These are phyloP conservation scores for Linum tenue DNA, from an alignment of 345 rosid genomes.

Conservation along the genomic window DNA sequence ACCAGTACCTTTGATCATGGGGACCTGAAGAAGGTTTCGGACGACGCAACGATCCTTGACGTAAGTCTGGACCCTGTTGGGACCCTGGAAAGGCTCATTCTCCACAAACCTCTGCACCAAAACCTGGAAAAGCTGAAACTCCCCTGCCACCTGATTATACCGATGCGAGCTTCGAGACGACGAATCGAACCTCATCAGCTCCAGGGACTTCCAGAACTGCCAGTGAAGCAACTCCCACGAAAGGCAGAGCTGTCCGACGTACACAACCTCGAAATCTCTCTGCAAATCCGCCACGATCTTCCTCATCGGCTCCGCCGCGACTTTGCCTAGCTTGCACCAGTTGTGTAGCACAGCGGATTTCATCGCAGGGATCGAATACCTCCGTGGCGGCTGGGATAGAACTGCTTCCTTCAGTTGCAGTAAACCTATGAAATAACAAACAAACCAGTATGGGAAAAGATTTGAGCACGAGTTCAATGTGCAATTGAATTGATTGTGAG, in stretches of 20 bases:
- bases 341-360: constrained; percentile 30
- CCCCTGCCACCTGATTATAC: constrained; percentile 17
- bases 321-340: constrained; percentile 31
- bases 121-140: constrained; percentile 20
- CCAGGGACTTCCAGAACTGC: constrained; percentile 18
- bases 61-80: constrained; percentile 14
- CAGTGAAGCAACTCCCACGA: constrained; percentile 24
- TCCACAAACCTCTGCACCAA: constrained; percentile 16
- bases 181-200: constrained; percentile 4
- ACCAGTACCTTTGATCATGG: constrained; percentile 11
- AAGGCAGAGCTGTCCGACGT: constrained; percentile 18
- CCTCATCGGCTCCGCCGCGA: constrained; percentile 23
- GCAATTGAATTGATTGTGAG: no score
- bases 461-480: no score
- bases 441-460: no score
- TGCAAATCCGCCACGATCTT: constrained; percentile 37
- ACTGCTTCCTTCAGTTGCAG: constrained; percentile 39
- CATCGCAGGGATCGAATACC: constrained; percentile 11
- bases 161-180: constrained; percentile 5
- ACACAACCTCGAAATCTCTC: constrained; percentile 16
- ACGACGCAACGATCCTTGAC: constrained; percentile 18
- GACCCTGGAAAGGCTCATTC: constrained; percentile 23
- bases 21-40: constrained; percentile 21
- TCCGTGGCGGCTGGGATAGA: constrained; percentile 14
- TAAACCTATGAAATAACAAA: constrained; percentile 33